Conservation (phyloP, 129 eudicot genomes). For the Deinandra increscens region DNA sequence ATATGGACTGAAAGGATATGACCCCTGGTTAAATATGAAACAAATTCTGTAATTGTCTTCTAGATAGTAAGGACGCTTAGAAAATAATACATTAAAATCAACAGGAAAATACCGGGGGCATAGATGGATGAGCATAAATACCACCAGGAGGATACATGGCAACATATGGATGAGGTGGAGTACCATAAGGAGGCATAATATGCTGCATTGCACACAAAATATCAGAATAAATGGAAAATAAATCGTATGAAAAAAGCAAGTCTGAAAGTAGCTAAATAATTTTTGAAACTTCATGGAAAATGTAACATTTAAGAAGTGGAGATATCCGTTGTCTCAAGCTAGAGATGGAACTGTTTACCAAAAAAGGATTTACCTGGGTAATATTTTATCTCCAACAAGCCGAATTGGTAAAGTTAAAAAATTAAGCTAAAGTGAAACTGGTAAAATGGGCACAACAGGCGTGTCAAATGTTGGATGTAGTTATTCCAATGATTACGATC, state of each 20-base stretch:
- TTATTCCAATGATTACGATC: background rate
- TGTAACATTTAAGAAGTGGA: background rate
- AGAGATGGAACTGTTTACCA: background rate
- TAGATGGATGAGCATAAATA: slow-evolving; percentile 92
- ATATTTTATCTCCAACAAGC: background rate
- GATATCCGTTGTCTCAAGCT: background rate
- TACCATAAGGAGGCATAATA: slow-evolving; percentile 96
- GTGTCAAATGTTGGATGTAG: background rate
- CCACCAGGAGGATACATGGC: slow-evolving; percentile 99
- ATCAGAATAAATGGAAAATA: slow-evolving; percentile 24
- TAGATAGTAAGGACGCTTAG: background rate
- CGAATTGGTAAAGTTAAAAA: background rate
- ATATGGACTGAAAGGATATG: slow-evolving; percentile 89
- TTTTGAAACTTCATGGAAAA: slow-evolving; percentile 5
- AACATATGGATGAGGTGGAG: slow-evolving; percentile 99
- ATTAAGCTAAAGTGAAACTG: background rate
- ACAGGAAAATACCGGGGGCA: slow-evolving; percentile 72
- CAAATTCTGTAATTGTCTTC: background rate
- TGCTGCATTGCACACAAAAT: slow-evolving; percentile 51
- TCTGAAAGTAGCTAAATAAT: slow-evolving; percentile 5
- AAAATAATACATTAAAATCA: background rate
- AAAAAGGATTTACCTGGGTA: background rate
- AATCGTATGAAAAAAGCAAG: background rate
- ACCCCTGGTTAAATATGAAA: slow-evolving; percentile 54
- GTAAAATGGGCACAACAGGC: background rate